Evolutionary conservation across 176 grass and related monocot genomes (phyloP).

Genomic region (Cenchrus fungigraminus): DNA sequence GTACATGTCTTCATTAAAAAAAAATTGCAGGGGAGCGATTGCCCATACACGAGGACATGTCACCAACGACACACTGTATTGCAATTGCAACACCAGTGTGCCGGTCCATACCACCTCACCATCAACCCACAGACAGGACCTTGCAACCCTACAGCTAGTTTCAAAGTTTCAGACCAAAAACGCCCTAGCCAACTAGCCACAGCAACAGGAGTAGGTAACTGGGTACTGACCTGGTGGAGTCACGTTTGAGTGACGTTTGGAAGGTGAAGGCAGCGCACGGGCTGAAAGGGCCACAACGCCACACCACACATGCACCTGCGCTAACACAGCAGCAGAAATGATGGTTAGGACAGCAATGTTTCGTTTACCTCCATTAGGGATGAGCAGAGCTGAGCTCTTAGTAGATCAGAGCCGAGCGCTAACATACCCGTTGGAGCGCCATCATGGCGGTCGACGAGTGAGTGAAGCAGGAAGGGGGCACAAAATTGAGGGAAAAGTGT

Average conservation of each 20-base stretch:
- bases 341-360: constrained; percentile 53
- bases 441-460: constrained; percentile 15
- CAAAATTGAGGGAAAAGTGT: constrained; percentile 14
- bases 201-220: constrained; percentile 47
- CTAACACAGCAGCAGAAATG: constrained; percentile 10
- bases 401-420: too few relatives aligned
- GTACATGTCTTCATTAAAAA: too few relatives aligned
- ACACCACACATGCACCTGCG: constrained; percentile 29
- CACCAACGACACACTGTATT: constrained; percentile 4
- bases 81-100: constrained; percentile 2
- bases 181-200: background rate
- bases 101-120: constrained; percentile 14
- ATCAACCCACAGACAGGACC: background rate
- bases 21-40: background rate
- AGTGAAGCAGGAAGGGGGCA: constrained; percentile 7
- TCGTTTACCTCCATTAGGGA: constrained; percentile 44
- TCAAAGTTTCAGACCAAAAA: constrained; percentile 17
- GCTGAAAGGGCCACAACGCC: constrained; percentile 37
- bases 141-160: background rate
- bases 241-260: constrained; percentile 54
- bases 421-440: constrained; percentile 23
- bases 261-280: constrained; percentile 39
- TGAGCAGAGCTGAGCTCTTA: background rate
- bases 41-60: constrained; percentile 20
- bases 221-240: constrained; percentile 55